Percentiles rank a stretch among this genome's conserved stretches.
These are phyloP conservation scores for Dactylellina haptotyla DNA, from an alignment of 2,329 filamentous ascomycete genomes.

Conservation along the genomic window DNA sequence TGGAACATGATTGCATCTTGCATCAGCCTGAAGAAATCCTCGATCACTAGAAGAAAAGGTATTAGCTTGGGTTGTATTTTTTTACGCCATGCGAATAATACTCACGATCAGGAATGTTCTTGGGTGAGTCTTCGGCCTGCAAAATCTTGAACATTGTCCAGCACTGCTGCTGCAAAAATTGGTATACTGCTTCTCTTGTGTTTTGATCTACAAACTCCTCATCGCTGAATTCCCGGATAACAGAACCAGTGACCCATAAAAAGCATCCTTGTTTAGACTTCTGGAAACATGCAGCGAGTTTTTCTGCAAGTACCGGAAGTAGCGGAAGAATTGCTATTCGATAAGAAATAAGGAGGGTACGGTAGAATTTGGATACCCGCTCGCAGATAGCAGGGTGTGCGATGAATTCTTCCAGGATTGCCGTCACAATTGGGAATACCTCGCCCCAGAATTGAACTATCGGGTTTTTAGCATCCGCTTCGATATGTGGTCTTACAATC, in stretches of 20 bases:
- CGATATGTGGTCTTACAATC: slow-evolving; percentile 77
- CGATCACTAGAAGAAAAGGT: slow-evolving; percentile 84
- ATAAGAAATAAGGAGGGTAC: slow-evolving; percentile 96
- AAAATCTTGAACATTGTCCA: slow-evolving; percentile 88
- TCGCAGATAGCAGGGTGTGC: slow-evolving; percentile 89
- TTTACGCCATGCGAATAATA: slow-evolving; percentile 16
- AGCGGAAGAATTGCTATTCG: slow-evolving; percentile 87
- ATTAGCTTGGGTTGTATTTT: slow-evolving; percentile 7
- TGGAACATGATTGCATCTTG: slow-evolving; percentile 94
- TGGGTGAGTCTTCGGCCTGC: slow-evolving; percentile 79
- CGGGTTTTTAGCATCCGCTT: slow-evolving; percentile 79
- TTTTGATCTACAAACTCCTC: slow-evolving; percentile 81
- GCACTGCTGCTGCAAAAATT: slow-evolving; percentile 93
- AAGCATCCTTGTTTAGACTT: slow-evolving; percentile 92
- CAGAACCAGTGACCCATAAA: slow-evolving; percentile 96
- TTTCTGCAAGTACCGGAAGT: slow-evolving; percentile 84
- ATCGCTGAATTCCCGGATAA: slow-evolving; percentile 93
- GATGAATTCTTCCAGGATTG: slow-evolving; percentile 87
- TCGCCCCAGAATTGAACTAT: slow-evolving; percentile 97
- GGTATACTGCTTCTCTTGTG: slow-evolving; percentile 89
- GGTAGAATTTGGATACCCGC: slow-evolving; percentile 92
- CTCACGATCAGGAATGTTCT: slow-evolving; percentile 65
- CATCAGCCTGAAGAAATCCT: slow-evolving; percentile 94
- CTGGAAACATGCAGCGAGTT: slow-evolving; percentile 84
- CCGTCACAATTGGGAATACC: slow-evolving; percentile 85